Conservation (phyloP, 495 filamentous ascomycete species). For the Talaromyces wortmannii region DNA sequence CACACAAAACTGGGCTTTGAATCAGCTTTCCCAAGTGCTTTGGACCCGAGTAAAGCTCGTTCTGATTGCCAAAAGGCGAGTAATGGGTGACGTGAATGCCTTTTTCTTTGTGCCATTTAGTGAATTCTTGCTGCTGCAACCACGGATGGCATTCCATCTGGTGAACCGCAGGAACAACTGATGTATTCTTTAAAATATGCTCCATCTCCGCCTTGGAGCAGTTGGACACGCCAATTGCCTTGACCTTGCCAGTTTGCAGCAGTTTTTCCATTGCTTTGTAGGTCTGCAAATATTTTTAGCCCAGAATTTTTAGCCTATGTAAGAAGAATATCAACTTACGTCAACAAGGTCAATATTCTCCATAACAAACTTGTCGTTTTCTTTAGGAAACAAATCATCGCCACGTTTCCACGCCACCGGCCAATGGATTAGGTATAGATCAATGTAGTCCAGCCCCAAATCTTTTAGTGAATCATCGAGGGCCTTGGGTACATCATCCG, state of each 20-base stretch:
- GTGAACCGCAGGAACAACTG: conserved; percentile 57
- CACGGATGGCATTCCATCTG: conserved; percentile 59
- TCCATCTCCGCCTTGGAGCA: conserved; percentile 65
- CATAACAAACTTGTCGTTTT: conserved; percentile 35
- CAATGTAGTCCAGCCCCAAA: conserved; percentile 58
- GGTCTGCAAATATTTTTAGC: conserved; percentile 24
- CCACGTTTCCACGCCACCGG: conserved; percentile 45
- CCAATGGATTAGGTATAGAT: conserved; percentile 69
- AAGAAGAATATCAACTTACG: conserved; percentile 39
- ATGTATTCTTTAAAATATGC: conserved; percentile 52
- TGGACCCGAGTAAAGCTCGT: conserved; percentile 48
- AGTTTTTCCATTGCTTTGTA: conserved; percentile 61
- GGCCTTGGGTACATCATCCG: conserved; percentile 52
- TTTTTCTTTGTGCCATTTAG: conserved; percentile 44
- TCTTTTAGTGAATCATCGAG: conserved; percentile 53
- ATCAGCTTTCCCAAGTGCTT: conserved; percentile 47
- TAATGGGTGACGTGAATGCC: conserved; percentile 60
- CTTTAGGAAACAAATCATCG: conserved; percentile 31
- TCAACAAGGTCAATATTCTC: conserved; percentile 44
- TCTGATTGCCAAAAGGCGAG: conserved; percentile 67
- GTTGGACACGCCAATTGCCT: conserved; percentile 72
- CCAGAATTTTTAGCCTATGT: neutral
- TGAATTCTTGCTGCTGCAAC: conserved; percentile 54
- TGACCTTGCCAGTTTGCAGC: conserved; percentile 45
- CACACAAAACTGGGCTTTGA: conserved; percentile 51